Percentiles rank a stretch among this genome's conserved stretches.
These are phyloP conservation scores for Candida boidinii DNA, from an alignment of 805 yeast genomes.

Conservation along the genomic window DNA sequence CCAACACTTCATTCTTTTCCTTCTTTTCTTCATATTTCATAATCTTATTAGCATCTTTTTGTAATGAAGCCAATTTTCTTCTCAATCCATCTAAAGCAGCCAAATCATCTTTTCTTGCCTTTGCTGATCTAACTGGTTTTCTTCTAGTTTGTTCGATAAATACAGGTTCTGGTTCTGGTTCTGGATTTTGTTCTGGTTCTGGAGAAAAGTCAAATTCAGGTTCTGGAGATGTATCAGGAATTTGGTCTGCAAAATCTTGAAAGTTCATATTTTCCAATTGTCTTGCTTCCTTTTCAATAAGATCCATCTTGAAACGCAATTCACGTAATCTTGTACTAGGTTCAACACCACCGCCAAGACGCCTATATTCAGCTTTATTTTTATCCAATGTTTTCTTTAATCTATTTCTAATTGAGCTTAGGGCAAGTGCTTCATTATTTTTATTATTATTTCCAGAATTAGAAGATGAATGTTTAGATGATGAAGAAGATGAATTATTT, in stretches of 20 bases:
- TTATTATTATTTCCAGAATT: constrained; percentile 9
- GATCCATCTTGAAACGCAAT: constrained; percentile 77
- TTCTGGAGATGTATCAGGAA: constrained; percentile 8
- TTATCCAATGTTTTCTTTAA: constrained; percentile 37
- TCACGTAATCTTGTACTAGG: constrained; percentile 71
- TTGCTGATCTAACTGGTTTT: too few relatives aligned
- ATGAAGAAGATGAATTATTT: constrained; percentile 19
- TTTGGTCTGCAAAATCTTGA: constrained; percentile 31
- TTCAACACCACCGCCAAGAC: constrained; percentile 46
- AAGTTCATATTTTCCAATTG: constrained; percentile 84
- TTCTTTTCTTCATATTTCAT: constrained; percentile 50
- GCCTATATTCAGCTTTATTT: constrained; percentile 32
- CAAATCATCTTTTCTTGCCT: constrained; percentile 38
- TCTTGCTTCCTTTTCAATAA: constrained; percentile 69
- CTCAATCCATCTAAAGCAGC: constrained; percentile 47
- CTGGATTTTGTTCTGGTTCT: background rate
- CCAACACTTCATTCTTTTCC: constrained; percentile 43
- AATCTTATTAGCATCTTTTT: constrained; percentile 68
- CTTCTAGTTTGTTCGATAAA: too few relatives aligned
- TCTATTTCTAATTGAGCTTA: too few relatives aligned
- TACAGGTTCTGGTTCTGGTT: constrained; percentile 11
- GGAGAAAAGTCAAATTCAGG: constrained; percentile 1
- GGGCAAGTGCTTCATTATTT: constrained; percentile 22
- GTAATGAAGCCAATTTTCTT: constrained; percentile 50
- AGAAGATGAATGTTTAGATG: constrained; percentile 6